Evolutionary conservation across 108 stramenopile species (phyloP).

Genomic region (Pseudonitzschia delicatissima): DNA sequence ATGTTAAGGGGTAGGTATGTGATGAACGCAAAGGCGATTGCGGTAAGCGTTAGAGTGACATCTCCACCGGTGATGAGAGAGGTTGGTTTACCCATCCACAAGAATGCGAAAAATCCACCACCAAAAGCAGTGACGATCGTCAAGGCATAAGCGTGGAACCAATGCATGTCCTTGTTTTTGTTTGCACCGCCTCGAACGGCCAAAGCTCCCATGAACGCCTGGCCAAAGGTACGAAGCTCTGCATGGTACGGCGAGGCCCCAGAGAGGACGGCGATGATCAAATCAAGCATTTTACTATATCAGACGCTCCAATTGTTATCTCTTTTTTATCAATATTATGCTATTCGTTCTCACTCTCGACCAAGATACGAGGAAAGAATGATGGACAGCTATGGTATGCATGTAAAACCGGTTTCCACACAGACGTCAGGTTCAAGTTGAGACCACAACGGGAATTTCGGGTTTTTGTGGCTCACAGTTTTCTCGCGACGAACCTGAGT

Average conservation of each 20-base stretch:
- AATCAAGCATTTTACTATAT: conserved; percentile 2
- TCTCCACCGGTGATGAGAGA: conserved; percentile 70
- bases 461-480: too few species aligned
- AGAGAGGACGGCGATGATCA: conserved; percentile 40
- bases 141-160: conserved; percentile 80
- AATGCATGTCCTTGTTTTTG: conserved; percentile 54
- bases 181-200: conserved; percentile 67
- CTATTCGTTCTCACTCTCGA: too few species aligned
- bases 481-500: too few species aligned
- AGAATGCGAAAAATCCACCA: conserved; percentile 64
- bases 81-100: conserved; percentile 85
- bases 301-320: too few species aligned
- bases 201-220: conserved; percentile 76
- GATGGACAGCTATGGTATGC: too few species aligned
- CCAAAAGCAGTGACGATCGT: conserved; percentile 58
- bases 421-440: too few species aligned
- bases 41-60: conserved; percentile 49
- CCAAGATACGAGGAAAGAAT: too few species aligned
- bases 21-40: conserved; percentile 58
- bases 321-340: too few species aligned
- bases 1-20: conserved; percentile 67
- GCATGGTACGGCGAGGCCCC: conserved; percentile 45
- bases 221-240: conserved; percentile 53
- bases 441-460: too few species aligned
- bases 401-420: too few species aligned